Evolutionary conservation across 108 stramenopile species (phyloP), one percentile per base, ranked within the genome.

Genomic region (Nitzschia inconspicua): DNA sequence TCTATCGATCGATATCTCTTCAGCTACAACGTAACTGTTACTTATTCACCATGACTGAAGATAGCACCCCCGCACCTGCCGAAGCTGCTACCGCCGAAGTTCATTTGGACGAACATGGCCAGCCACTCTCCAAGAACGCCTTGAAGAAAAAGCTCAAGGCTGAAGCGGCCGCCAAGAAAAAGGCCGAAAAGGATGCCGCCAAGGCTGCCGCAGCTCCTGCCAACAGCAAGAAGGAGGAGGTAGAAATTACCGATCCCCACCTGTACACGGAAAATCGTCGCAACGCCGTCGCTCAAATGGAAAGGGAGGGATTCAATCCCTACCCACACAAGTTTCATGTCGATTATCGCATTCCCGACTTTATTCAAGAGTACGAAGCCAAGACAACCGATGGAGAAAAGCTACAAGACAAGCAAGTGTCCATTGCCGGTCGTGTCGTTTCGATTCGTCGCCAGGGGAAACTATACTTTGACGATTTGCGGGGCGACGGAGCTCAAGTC

Each of bases 261-360:
- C 89, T 91, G 58, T 98, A 96, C 84, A 91, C 89, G 64, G 90
- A 89, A 34, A 96, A 97, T 65, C 93, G 98, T 53, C 72, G 85
- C 61, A 56, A 61, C 29, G 77, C 85, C 8, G 70, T 98, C 24
- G 79, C 77, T 20, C 76, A 79, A 49, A 70, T 97, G 63, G 83
- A 97, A 63, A 74, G 70, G 66, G 69, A 83, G 8, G 99, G 96
- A 7, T 57, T 49, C 42, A 94, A 88, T 68, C 88, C 96, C n/a
- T 99, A 97, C 67, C 99, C 99, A 1, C 97, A 99, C 93, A 99
- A 99, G 85, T 99, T 98, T 67, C 76, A 85, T 44, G 93, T 94
- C 0, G 81, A 86, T 50, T 83, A 76, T 50, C 82, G 93, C 43
- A 61, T 98, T 50, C 95, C 97, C 11, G 97, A 96, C 53, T 98